Evolutionary conservation across 306 rosid genomes (phyloP).

Genomic region (Pachyrhizus erosus): DNA sequence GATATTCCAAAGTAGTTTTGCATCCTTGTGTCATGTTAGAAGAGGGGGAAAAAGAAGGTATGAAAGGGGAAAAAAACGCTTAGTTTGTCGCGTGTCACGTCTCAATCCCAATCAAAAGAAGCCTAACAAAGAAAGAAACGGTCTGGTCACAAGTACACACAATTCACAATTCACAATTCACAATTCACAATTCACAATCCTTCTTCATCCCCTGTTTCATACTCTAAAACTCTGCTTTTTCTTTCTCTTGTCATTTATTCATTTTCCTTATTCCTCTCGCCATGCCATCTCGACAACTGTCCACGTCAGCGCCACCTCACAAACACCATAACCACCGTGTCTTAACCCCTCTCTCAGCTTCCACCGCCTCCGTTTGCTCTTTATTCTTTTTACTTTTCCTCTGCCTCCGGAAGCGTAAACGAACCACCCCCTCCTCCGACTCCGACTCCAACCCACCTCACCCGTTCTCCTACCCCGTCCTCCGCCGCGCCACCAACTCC

Average conservation of each 20-base stretch:
- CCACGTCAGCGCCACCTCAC: slow-evolving; percentile 35
- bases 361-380: slow-evolving; percentile 54
- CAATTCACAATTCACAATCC: neutral
- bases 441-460: slow-evolving; percentile 69
- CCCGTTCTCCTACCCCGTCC: slow-evolving; percentile 70
- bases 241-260: no score
- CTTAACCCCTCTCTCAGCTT: slow-evolving; percentile 33
- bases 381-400: slow-evolving; percentile 58
- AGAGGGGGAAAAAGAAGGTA: neutral
- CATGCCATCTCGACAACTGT: slow-evolving; percentile 68
- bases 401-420: slow-evolving; percentile 63
- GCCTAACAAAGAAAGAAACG: neutral
- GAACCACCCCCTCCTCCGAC: slow-evolving; percentile 70
- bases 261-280: no score
- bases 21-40: neutral
- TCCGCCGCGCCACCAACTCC: slow-evolving; percentile 87
- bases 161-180: neutral
- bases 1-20: neutral
- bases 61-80: neutral
- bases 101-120: slow-evolving; percentile 1
- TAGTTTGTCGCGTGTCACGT: neutral
- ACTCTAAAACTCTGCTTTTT: neutral
- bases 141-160: neutral
- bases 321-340: neutral
- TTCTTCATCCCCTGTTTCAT: neutral